phyloP scores from a whole-genome alignment of 139 green algal genomes.

The Micractinium sp. region DNA sequence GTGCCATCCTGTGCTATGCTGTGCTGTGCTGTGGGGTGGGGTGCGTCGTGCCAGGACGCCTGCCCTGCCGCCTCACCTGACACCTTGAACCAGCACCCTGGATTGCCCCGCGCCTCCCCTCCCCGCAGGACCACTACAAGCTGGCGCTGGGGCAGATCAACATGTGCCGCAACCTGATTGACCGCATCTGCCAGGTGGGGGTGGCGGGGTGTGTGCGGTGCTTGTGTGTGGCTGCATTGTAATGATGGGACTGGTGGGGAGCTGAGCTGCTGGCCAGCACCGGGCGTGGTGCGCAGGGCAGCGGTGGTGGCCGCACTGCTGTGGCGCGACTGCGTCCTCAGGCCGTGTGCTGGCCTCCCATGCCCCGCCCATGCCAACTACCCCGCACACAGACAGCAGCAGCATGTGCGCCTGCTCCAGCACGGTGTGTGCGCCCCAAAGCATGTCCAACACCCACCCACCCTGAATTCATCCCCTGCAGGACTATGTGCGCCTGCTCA shows the following conservation, averaged over 20 bases:
- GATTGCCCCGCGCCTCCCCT: too few relatives aligned
- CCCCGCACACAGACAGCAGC: not conserved
- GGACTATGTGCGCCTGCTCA: constrained; percentile 98
- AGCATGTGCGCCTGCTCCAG: not conserved
- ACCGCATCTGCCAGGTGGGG: constrained; percentile 90
- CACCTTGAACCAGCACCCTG: too few relatives aligned
- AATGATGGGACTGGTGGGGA: not conserved
- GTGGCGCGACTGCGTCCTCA: too few relatives aligned
- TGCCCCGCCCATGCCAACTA: too few relatives aligned
- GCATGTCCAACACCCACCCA: not conserved
- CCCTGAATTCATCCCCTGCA: not conserved
- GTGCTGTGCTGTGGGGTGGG: not conserved
- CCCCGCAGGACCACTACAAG: constrained; percentile 96
- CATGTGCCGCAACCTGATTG: constrained; percentile 92
- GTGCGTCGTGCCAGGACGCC: not conserved
- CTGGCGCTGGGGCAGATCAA: constrained; percentile 97
- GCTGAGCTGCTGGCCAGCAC: not conserved
- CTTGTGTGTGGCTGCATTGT: not conserved
- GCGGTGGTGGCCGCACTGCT: too few relatives aligned
- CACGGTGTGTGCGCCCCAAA: not conserved
- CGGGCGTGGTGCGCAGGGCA: not conserved
- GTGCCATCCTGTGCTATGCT: not conserved
- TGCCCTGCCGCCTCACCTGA: too few relatives aligned
- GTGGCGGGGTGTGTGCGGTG: not conserved
- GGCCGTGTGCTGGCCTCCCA: too few relatives aligned